These are phyloP conservation scores for Sphagnum fallax DNA, from an alignment of 228 moss, liverwort and hornwort genomes.

Conservation along the genomic window DNA sequence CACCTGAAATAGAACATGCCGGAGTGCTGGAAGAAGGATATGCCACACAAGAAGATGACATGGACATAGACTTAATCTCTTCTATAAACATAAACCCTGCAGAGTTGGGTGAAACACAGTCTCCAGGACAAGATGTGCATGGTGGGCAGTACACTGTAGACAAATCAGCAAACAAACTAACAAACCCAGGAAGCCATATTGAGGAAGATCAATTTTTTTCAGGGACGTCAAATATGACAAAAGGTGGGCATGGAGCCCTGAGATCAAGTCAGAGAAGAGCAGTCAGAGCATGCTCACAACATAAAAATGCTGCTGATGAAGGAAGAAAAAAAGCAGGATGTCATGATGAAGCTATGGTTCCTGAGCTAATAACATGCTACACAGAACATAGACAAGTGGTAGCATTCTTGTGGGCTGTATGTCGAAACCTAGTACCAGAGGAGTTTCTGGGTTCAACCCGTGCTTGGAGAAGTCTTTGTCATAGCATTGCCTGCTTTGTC, in stretches of 20 bases:
- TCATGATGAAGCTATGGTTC: background rate
- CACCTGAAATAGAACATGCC: slow-evolving; percentile 1
- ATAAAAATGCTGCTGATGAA: background rate
- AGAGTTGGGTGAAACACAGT: slow-evolving; percentile 10
- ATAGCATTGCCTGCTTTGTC: slow-evolving; percentile 80
- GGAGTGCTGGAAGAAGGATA: slow-evolving; percentile 16
- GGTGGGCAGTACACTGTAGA: slow-evolving; percentile 8
- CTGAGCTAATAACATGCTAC: slow-evolving; percentile 58
- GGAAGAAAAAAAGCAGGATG: slow-evolving; percentile 4
- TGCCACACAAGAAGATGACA: slow-evolving; percentile 31
- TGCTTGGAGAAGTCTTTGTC: slow-evolving; percentile 68
- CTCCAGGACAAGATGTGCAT: slow-evolving; percentile 10
- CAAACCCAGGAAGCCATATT: background rate
- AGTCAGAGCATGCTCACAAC: no score
- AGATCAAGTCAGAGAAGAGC: no score
- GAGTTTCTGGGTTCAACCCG: slow-evolving; percentile 55
- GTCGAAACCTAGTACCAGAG: slow-evolving; percentile 69
- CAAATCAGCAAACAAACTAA: background rate
- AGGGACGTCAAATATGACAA: no score
- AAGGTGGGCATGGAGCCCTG: no score
- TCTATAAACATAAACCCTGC: slow-evolving; percentile 1
- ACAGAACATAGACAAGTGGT: slow-evolving; percentile 69
- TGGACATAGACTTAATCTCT: slow-evolving; percentile 10
- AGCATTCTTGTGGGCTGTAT: slow-evolving; percentile 82
- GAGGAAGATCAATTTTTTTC: no score